Conservation (phyloP, 2,329 filamentous ascomycete species). For the Orbilia brochopaga region DNA sequence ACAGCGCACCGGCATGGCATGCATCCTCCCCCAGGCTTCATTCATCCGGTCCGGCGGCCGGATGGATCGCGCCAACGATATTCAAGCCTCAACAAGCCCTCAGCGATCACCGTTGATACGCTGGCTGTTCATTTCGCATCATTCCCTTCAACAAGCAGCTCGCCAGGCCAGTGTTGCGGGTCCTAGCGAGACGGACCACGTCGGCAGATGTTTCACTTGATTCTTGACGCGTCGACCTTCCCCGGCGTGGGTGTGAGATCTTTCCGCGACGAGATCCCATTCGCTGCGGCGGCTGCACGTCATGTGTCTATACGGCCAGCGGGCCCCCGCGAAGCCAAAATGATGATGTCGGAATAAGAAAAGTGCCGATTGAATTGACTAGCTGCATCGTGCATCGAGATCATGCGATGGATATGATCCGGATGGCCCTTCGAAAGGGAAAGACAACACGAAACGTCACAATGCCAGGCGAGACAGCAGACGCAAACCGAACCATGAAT, state of each 20-base stretch:
- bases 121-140: conserved; percentile 9
- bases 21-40: background rate
- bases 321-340: conserved; percentile 14
- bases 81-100: background rate
- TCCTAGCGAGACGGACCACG: conserved; percentile 50
- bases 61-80: conserved; percentile 1
- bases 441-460: conserved; percentile 48
- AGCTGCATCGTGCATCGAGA: background rate
- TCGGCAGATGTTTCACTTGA: conserved; percentile 47
- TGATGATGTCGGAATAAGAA: background rate
- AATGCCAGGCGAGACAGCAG: conserved; percentile 45
- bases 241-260: background rate
- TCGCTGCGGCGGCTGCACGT: conserved; percentile 12
- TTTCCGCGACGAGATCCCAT: conserved; percentile 34
- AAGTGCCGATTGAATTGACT: too few relatives aligned
- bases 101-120: background rate
- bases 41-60: background rate
- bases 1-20: too few relatives aligned
- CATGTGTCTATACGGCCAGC: background rate
- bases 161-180: conserved; percentile 31
- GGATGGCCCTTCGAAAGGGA: conserved; percentile 7
- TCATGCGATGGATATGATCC: background rate
- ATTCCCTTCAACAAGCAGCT: conserved; percentile 4
- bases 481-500: conserved; percentile 3
- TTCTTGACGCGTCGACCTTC: conserved; percentile 34